phyloP scores from a whole-genome alignment of 148 eudicot genomes.

The Vaccinium darrowii region DNA sequence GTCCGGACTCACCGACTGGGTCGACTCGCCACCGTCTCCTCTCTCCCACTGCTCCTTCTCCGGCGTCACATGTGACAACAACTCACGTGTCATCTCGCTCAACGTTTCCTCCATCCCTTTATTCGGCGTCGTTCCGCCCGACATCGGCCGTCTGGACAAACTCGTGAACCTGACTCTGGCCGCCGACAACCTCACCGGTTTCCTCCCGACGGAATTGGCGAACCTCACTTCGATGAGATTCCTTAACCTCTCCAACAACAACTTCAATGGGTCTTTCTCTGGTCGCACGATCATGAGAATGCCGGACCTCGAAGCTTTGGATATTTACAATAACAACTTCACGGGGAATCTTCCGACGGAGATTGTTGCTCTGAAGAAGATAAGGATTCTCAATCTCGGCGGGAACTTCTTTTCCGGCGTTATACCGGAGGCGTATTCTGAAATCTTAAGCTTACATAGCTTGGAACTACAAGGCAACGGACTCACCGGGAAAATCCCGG shows the following conservation, averaged over 20 bases:
- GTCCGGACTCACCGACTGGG: slow-evolving; percentile 49
- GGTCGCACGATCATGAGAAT: slow-evolving; percentile 22
- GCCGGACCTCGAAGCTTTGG: slow-evolving; percentile 41
- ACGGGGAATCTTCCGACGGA: slow-evolving; percentile 50
- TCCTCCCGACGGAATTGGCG: slow-evolving; percentile 40
- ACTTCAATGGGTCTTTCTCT: slow-evolving; percentile 42
- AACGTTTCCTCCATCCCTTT: slow-evolving; percentile 37
- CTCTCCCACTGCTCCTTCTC: slow-evolving; percentile 60
- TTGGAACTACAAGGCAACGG: slow-evolving; percentile 57
- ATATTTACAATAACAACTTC: slow-evolving; percentile 70
- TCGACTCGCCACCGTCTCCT: slow-evolving; percentile 14
- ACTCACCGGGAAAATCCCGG: slow-evolving; percentile 54
- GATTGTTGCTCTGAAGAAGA: slow-evolving; percentile 26
- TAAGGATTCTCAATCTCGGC: slow-evolving; percentile 42
- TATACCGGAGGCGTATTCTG: slow-evolving; percentile 56
- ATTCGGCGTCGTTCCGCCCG: slow-evolving; percentile 51
- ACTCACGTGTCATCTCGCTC: slow-evolving; percentile 41
- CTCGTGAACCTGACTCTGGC: slow-evolving; percentile 48
- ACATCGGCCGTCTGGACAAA: slow-evolving; percentile 39
- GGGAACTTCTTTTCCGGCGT: slow-evolving; percentile 77
- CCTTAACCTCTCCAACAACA: slow-evolving; percentile 55
- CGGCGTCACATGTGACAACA: slow-evolving; percentile 61
- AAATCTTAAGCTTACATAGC: slow-evolving; percentile 27
- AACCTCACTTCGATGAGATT: slow-evolving; percentile 31
- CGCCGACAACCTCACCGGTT: slow-evolving; percentile 52